phyloP scores from a whole-genome alignment of 129 eudicot genomes.

The Helichrysum umbraculigerum region DNA sequence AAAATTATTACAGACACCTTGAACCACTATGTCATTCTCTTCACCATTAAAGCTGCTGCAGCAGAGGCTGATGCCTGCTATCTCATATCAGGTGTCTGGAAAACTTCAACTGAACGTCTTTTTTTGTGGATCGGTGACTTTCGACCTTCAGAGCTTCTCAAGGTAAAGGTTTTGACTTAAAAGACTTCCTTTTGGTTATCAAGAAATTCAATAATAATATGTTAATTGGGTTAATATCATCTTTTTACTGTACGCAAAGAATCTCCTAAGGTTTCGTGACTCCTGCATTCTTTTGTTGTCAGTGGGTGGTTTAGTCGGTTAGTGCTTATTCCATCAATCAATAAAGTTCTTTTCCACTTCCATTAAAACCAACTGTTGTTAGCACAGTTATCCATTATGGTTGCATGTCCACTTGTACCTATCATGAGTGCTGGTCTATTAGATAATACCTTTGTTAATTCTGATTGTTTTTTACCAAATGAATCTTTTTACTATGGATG shows the following conservation, averaged over 20 bases:
- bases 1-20: constrained; percentile 50
- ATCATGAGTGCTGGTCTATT: constrained; percentile 36
- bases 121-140: constrained; percentile 97
- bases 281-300: constrained; percentile 23
- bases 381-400: constrained; percentile 29
- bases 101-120: constrained; percentile 78
- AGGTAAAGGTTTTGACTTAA: constrained; percentile 42
- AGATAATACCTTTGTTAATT: constrained; percentile 21
- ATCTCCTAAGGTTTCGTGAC: background rate
- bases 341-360: constrained; percentile 39
- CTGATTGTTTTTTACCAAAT: background rate
- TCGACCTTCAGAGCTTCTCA: constrained; percentile 90
- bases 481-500: background rate
- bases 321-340: constrained; percentile 39
- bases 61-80: constrained; percentile 86
- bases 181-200: background rate
- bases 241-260: too few species aligned
- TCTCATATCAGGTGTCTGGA: constrained; percentile 94
- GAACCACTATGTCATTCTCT: constrained; percentile 72
- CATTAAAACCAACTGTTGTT: constrained; percentile 32
- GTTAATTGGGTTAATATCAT: constrained; percentile 25
- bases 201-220: constrained; percentile 3
- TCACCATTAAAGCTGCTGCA: constrained; percentile 67
- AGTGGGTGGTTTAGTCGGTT: constrained; percentile 27
- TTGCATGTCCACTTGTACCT: constrained; percentile 30